A percentile compares a stretch with the other conserved stretches of the same genome.
These are phyloP conservation scores for Aspergillus pseudotamarii DNA, from an alignment of 2,329 filamentous ascomycete genomes.

Conservation along the genomic window DNA sequence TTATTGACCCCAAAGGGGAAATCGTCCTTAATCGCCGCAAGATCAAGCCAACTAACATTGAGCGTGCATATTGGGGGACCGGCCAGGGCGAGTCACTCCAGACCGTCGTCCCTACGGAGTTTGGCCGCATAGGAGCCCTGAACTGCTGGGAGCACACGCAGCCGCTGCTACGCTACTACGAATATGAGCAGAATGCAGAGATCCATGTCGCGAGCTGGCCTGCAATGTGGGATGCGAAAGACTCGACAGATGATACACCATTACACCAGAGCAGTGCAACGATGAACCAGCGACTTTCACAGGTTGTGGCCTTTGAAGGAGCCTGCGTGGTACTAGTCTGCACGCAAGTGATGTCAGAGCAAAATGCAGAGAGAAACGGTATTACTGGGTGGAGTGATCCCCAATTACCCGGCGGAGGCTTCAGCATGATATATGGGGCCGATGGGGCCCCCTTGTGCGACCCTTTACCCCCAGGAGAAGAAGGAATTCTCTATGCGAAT, in stretches of 20 bases:
- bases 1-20: slow-evolving; percentile 46
- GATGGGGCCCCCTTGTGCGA: neutral
- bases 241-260: neutral
- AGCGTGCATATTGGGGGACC: slow-evolving; percentile 51
- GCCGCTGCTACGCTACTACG: slow-evolving; percentile 51
- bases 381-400: neutral
- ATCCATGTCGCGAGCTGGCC: slow-evolving; percentile 54
- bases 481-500: slow-evolving; percentile 1
- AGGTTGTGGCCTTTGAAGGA: neutral
- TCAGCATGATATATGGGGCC: slow-evolving; percentile 3
- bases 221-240: slow-evolving; percentile 7
- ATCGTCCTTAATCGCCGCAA: slow-evolving; percentile 48
- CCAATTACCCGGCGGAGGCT: neutral
- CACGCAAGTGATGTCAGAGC: neutral
- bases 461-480: neutral
- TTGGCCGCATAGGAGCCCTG: slow-evolving; percentile 32
- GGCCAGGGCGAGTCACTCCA: slow-evolving; percentile 32
- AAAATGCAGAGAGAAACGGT: no score
- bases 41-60: slow-evolving; percentile 55
- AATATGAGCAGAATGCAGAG: slow-evolving; percentile 43
- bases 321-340: slow-evolving; percentile 1
- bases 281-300: neutral
- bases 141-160: slow-evolving; percentile 54
- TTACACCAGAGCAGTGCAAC: no score
- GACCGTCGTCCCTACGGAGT: slow-evolving; percentile 45